These are phyloP conservation scores for Cercophora newfieldiana DNA, from an alignment of 495 filamentous ascomycete species.

Conservation along the genomic window DNA sequence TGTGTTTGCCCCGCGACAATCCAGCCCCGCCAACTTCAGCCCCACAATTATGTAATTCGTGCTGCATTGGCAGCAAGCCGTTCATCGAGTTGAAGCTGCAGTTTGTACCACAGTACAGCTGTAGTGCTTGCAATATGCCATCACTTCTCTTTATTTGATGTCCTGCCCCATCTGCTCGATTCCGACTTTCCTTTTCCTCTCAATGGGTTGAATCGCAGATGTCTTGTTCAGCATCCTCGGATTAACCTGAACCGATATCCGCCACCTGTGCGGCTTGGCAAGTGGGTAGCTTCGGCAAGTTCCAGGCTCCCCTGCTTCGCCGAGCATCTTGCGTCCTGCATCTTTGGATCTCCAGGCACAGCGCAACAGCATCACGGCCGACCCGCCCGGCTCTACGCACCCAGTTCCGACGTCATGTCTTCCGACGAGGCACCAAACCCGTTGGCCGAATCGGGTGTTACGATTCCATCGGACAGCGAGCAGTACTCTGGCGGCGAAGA, in stretches of 20 bases:
- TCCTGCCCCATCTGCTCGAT: too few relatives aligned
- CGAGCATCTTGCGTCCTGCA: constrained; percentile 9
- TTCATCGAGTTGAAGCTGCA: not conserved
- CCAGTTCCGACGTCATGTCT: constrained; percentile 34
- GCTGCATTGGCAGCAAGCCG: not conserved
- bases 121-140: too few relatives aligned
- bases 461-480: constrained; percentile 87
- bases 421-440: constrained; percentile 56
- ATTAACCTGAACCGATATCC: not conserved
- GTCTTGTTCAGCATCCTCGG: not conserved
- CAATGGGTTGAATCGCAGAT: too few relatives aligned
- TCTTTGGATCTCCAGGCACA: not conserved
- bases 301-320: constrained; percentile 1
- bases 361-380: constrained; percentile 2
- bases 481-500: constrained; percentile 76
- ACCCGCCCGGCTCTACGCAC: not conserved
- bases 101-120: too few relatives aligned
- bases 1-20: constrained; percentile 8
- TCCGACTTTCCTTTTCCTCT: too few relatives aligned
- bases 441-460: constrained; percentile 77
- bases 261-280: not conserved
- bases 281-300: constrained; percentile 3
- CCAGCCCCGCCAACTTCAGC: constrained; percentile 1
- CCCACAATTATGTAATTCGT: constrained; percentile 7
- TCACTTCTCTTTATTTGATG: too few relatives aligned